A percentile compares a stretch with the other conserved stretches of the same genome.
Conservation (phyloP, 1,139 yeast genomes). For the Kazachstania sp. region DNA sequence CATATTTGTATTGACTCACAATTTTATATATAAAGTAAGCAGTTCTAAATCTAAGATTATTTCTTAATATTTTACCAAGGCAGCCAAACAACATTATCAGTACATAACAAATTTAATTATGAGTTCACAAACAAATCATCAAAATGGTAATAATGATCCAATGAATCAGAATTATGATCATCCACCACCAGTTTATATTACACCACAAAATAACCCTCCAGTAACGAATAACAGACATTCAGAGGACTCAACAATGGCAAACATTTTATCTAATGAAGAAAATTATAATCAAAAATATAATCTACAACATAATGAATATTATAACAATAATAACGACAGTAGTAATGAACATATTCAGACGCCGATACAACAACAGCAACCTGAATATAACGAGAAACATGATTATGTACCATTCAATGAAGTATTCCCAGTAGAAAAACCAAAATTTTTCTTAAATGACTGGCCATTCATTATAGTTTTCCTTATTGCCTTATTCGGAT, state of each 20-base stretch:
- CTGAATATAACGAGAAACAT: too few species aligned
- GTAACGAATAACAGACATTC: conserved; percentile 9
- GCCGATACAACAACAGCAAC: too few species aligned
- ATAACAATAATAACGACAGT: conserved; percentile 24
- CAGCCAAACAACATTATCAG: too few species aligned
- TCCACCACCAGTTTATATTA: conserved; percentile 10
- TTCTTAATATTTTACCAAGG: too few species aligned
- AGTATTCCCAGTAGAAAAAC: conserved; percentile 28
- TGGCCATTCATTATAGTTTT: conserved; percentile 64
- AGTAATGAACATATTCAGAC: conserved; percentile 38
- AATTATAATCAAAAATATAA: conserved; percentile 17
- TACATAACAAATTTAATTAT: background rate
- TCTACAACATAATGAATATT: conserved; percentile 26
- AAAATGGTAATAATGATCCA: background rate
- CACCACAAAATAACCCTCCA: conserved; percentile 4
- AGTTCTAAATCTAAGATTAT: too few species aligned
- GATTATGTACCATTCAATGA: conserved; percentile 39
- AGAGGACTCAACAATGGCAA: background rate
- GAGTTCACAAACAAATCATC: background rate
- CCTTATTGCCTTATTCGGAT: conserved; percentile 54
- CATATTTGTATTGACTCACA: too few species aligned
- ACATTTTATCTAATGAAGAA: background rate
- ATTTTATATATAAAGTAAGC: too few species aligned
- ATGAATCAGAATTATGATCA: conserved; percentile 2
- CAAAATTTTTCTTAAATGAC: conserved; percentile 63